phyloP scores from a whole-genome alignment of 495 filamentous ascomycete species.

The Aspergillus egyptiacus region DNA sequence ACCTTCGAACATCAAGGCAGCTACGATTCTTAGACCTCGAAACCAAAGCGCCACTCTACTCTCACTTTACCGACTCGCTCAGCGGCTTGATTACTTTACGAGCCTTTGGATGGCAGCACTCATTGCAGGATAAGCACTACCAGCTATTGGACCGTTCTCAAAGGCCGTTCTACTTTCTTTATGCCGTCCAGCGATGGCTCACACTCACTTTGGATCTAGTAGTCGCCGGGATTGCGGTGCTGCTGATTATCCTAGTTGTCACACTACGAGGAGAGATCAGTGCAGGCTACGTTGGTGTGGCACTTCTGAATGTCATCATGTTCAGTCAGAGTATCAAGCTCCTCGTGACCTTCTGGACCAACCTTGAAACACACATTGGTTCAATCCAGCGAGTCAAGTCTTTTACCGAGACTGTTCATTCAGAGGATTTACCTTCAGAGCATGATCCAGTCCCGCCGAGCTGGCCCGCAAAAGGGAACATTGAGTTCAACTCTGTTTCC shows the following conservation, averaged over 20 bases:
- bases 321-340: slow-evolving; percentile 49
- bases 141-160: slow-evolving; percentile 52
- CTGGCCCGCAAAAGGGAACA: slow-evolving; percentile 47
- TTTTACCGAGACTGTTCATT: slow-evolving; percentile 44
- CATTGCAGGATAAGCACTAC: slow-evolving; percentile 42
- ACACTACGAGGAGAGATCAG: slow-evolving; percentile 37
- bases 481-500: slow-evolving; percentile 43
- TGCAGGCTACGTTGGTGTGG: slow-evolving; percentile 51
- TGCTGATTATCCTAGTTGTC: slow-evolving; percentile 44
- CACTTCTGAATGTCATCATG: slow-evolving; percentile 51
- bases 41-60: slow-evolving; percentile 53
- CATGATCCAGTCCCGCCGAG: slow-evolving; percentile 31
- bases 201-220: slow-evolving; percentile 45
- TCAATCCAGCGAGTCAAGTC: slow-evolving; percentile 53
- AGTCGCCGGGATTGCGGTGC: slow-evolving; percentile 42
- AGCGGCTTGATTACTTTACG: slow-evolving; percentile 47
- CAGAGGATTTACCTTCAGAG: slow-evolving; percentile 44
- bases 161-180: slow-evolving; percentile 54
- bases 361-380: slow-evolving; percentile 52
- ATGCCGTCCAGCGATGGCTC: slow-evolving; percentile 50
- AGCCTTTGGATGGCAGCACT: slow-evolving; percentile 51
- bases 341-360: slow-evolving; percentile 52
- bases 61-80: slow-evolving; percentile 52
- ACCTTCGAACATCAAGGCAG: slow-evolving; percentile 60
- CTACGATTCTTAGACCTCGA: slow-evolving; percentile 59